Conservation (phyloP, 345 rosid species). For the Erucastrum elatum region DNA sequence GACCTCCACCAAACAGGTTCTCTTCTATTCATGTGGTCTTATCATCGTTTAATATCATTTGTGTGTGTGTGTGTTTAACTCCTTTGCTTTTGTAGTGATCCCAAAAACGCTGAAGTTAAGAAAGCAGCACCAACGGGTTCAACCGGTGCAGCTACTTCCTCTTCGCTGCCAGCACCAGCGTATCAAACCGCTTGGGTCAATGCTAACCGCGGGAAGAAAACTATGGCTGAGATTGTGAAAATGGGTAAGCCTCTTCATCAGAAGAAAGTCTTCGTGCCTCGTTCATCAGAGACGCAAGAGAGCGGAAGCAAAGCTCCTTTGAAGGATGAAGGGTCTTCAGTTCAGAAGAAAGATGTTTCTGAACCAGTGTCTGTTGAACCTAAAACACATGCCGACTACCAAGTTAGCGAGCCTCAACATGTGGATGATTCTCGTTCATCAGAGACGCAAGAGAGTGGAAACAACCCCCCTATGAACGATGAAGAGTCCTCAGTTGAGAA, state of each 20-base stretch:
- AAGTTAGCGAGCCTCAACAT: conserved; percentile 58
- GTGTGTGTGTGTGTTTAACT: background rate
- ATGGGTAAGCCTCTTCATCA: conserved; percentile 68
- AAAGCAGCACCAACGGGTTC: conserved; percentile 32
- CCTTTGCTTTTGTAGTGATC: conserved; percentile 54
- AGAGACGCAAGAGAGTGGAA: conserved; percentile 21
- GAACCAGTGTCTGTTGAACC: conserved; percentile 44
- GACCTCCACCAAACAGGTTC: conserved; percentile 54
- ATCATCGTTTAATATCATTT: background rate
- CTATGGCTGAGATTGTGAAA: conserved; percentile 95
- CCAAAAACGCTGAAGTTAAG: conserved; percentile 47
- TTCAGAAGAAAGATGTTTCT: conserved; percentile 54
- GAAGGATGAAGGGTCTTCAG: conserved; percentile 52
- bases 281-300: conserved; percentile 29
- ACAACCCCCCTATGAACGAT: conserved; percentile 43
- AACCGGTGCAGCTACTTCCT: conserved; percentile 49
- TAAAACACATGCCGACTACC: conserved; percentile 43
- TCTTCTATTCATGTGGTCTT: background rate
- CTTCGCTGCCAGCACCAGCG: conserved; percentile 49
- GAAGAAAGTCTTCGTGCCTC: conserved; percentile 17
- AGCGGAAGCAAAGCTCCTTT: conserved; percentile 34
- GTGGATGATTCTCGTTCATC: conserved; percentile 42
- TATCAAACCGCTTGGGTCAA: conserved; percentile 68
- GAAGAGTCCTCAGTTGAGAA: conserved; percentile 58
- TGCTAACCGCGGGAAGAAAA: conserved; percentile 65